A percentile compares a stretch with the other conserved stretches of the same genome.
Evolutionary conservation across 805 yeast species (phyloP).

Genomic region (Nakazawaea siamensis): DNA sequence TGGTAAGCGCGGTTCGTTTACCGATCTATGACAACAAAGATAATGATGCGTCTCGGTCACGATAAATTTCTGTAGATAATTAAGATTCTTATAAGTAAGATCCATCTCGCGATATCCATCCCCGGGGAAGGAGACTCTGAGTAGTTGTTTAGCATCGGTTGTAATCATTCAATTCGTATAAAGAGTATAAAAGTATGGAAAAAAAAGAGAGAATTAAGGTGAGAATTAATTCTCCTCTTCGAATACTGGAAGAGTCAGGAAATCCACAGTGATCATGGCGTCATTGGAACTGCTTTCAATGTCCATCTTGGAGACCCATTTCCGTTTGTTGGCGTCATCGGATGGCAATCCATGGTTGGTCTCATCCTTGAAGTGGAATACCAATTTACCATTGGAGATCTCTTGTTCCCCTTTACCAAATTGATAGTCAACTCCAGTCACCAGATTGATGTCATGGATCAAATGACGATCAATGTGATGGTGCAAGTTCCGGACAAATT

Average conservation of each 20-base stretch:
- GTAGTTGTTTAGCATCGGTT: too few relatives aligned
- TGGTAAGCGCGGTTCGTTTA: neutral
- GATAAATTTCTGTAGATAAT: neutral
- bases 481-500: constrained; percentile 65
- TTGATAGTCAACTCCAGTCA: constrained; percentile 38
- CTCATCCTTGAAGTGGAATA: constrained; percentile 57
- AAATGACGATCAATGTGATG: constrained; percentile 69
- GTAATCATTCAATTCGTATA: too few relatives aligned
- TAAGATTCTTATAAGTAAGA: neutral
- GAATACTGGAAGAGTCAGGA: neutral
- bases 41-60: neutral
- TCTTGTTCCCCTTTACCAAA: constrained; percentile 39
- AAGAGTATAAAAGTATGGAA: too few relatives aligned
- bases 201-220: neutral
- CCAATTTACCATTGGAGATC: constrained; percentile 36
- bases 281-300: constrained; percentile 23
- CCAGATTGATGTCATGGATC: constrained; percentile 50
- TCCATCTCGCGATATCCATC: neutral
- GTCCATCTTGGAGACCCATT: constrained; percentile 56
- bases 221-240: neutral
- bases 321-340: constrained; percentile 35
- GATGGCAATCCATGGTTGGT: constrained; percentile 52
- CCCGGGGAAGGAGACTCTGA: neutral
- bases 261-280: neutral
- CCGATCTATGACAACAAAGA: neutral